Evolutionary conservation across 1,139 yeast genomes (phyloP), one percentile per base, ranked within the genome.

Genomic region (Debaryomycetaceae sp.): DNA sequence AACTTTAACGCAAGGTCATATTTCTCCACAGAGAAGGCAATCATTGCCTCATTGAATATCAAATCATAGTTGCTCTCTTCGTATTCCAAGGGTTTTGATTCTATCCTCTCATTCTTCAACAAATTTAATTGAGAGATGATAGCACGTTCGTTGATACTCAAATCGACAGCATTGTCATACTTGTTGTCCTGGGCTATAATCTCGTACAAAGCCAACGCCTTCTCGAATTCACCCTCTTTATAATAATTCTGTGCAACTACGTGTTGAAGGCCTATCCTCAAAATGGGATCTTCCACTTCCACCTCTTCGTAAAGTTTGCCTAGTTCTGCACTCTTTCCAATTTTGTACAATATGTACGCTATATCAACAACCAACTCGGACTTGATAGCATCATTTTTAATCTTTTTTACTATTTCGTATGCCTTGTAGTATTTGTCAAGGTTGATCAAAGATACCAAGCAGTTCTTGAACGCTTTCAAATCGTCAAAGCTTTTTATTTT

Each of bases 221-320:
- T 72, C 1, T 57, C 60, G 53, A 79, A 75, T 20, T 77, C 61
- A 6, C 96, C 97, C 34, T 64, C 62, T 57, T 83, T 83, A 68
- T 87, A 89, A 58, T 76, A 78, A 49, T 83, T 81, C 65, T 91
- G 99, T 0, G 97, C 97, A 49, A 83, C 65, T n/a, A 89, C 75
- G 60, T 90, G 96, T 44, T 75, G 66, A 48, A 87, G 65, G 0
- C 89, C 91, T 52, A 83, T 66, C 33, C 53, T 52, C 45, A 61
- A 47, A 33, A 56, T 48, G 20, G 45, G 37, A 40, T 43, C 42
- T 9, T 39, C 40, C 7, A 58, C 53, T 20, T 65, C 47, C 27
- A 56, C 57, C 31, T 50, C 60, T 29, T 66, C 50, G 50, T 75
- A 69, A 24, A 80, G 65, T 29, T 68, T 62, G 6, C 69, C 68